Percentiles rank a stretch among this genome's conserved stretches.
Evolutionary conservation across 345 rosid genomes (phyloP).

Genomic region (Kandelia obovata): DNA sequence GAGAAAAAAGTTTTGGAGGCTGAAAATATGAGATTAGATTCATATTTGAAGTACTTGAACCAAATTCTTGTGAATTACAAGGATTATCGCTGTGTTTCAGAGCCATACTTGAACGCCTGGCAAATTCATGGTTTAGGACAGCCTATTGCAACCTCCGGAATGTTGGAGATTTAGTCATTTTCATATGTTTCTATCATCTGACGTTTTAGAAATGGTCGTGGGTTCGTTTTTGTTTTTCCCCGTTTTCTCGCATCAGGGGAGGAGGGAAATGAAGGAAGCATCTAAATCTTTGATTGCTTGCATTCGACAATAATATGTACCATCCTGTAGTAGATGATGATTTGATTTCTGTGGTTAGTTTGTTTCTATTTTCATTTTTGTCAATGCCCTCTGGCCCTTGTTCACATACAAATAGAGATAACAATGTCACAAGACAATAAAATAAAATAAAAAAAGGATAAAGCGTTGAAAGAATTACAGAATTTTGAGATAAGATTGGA

Average conservation of each 20-base stretch:
- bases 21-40: constrained; percentile 36
- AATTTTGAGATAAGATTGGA: no score
- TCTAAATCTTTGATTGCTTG: no score
- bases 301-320: no score
- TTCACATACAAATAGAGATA: no score
- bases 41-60: constrained; percentile 31
- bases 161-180: constrained; percentile 14
- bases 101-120: constrained; percentile 22
- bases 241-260: background rate
- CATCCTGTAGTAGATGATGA: no score
- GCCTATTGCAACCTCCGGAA: constrained; percentile 22
- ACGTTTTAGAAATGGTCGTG: no score
- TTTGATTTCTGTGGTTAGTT: no score
- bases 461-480: no score
- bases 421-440: no score
- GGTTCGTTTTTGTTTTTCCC: background rate
- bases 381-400: no score
- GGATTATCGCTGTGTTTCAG: constrained; percentile 4
- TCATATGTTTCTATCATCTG: background rate
- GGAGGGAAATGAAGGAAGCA: background rate
- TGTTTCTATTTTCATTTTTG: no score
- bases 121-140: constrained; percentile 22
- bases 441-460: no score
- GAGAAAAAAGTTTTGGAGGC: constrained; percentile 41
- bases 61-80: constrained; percentile 16